Percentiles rank a stretch among this genome's conserved stretches.
phyloP scores from a whole-genome alignment of 352 stramenopile genomes.

The Globisporangium emineosum region DNA sequence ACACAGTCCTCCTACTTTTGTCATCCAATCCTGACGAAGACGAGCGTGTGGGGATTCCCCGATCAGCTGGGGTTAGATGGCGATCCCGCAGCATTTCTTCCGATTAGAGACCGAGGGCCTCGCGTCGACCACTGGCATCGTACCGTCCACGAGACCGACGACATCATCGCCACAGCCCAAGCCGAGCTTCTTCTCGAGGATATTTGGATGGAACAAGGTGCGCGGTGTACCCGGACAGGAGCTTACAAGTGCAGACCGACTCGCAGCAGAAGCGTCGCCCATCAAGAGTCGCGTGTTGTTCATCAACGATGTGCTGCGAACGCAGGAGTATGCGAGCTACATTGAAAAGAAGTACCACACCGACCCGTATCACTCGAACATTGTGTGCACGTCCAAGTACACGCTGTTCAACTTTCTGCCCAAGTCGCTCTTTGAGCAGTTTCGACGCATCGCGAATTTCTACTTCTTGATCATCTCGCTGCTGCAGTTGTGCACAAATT shows the following conservation, averaged over 20 bases:
- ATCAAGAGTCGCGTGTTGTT: conserved; percentile 66
- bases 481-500: conserved; percentile 90
- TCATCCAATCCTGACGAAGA: background rate
- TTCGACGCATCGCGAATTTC: conserved; percentile 94
- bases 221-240: conserved; percentile 24
- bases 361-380: conserved; percentile 48
- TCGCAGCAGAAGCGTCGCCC: conserved; percentile 11
- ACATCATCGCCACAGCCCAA: background rate
- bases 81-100: conserved; percentile 19
- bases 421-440: conserved; percentile 94
- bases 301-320: conserved; percentile 61
- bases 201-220: conserved; percentile 33
- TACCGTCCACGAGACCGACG: background rate
- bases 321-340: conserved; percentile 54
- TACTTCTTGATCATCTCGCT: conserved; percentile 96
- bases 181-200: conserved; percentile 6
- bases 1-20: background rate
- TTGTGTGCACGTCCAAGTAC: conserved; percentile 92
- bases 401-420: conserved; percentile 94
- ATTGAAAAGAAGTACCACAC: conserved; percentile 42
- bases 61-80: conserved; percentile 4
- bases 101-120: conserved; percentile 20
- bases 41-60: background rate
- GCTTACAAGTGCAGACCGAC: conserved; percentile 11
- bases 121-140: conserved; percentile 10